phyloP scores from a whole-genome alignment of 2,329 filamentous ascomycete species.

The Metarhizium rileyi region DNA sequence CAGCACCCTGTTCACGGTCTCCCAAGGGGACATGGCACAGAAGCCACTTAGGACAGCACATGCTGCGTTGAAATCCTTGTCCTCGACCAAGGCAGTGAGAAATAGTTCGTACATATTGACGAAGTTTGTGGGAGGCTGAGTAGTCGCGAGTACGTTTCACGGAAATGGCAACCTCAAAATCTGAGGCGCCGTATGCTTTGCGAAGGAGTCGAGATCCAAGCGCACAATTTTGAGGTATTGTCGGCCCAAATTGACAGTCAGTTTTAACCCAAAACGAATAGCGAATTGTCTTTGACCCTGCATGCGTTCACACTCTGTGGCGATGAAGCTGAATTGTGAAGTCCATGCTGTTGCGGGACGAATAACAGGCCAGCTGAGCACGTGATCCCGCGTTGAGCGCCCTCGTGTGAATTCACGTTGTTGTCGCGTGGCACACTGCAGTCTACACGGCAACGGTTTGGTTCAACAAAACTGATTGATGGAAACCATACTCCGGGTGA shows the following conservation, averaged over 20 bases:
- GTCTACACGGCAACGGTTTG: background rate
- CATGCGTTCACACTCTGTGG: background rate
- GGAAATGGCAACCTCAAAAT: background rate
- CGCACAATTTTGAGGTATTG: background rate
- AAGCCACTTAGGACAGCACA: conserved; percentile 46
- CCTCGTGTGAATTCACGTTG: background rate
- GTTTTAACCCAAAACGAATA: background rate
- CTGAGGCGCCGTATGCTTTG: background rate
- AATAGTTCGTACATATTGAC: conserved; percentile 48
- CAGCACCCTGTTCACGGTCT: conserved; percentile 39
- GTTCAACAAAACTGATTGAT: background rate
- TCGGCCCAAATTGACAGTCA: background rate
- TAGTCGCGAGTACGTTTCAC: background rate
- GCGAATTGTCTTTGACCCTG: background rate
- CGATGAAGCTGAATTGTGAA: background rate
- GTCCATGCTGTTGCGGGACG: background rate
- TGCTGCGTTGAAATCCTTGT: conserved; percentile 37
- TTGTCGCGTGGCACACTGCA: background rate
- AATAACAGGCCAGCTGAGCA: background rate
- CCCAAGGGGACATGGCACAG: conserved; percentile 44
- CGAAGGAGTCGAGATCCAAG: background rate
- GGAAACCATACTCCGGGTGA: background rate
- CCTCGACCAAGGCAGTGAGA: conserved; percentile 42
- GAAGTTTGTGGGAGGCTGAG: background rate
- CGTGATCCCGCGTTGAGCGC: conserved; percentile 2